Conservation (phyloP, 2,329 filamentous ascomycete genomes). For the Trichoderma polysporum region DNA sequence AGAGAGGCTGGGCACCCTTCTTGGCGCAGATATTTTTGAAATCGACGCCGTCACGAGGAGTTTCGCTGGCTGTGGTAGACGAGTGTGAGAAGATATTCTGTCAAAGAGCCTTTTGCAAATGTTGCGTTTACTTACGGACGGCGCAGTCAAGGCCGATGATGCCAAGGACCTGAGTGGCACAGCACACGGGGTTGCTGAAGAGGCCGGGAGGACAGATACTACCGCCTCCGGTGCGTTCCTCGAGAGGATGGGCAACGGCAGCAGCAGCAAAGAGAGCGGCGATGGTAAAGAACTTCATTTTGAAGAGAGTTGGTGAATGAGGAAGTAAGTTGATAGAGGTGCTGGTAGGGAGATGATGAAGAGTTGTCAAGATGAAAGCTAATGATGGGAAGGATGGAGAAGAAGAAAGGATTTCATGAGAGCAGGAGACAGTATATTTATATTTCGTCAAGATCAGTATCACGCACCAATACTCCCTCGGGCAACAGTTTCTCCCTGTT, state of each 20-base stretch:
- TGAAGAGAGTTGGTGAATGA: neutral
- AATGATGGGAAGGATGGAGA: neutral
- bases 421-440: neutral
- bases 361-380: neutral
- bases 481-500: neutral
- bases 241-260: conserved; percentile 19
- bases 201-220: neutral
- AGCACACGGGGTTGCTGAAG: conserved; percentile 24
- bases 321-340: neutral
- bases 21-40: conserved; percentile 19
- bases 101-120: neutral
- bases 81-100: neutral
- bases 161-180: conserved; percentile 15
- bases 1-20: neutral
- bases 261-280: conserved; percentile 21
- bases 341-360: neutral
- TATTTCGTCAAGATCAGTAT: neutral
- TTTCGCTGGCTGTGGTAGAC: neutral
- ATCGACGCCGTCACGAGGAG: neutral
- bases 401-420: neutral
- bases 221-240: neutral
- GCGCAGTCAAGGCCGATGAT: conserved; percentile 18
- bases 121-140: conserved; percentile 15
- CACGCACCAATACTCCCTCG: neutral
- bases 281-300: conserved; percentile 26